These are phyloP conservation scores for Periconia sp. DNA, from an alignment of 2,329 filamentous ascomycete species.

Conservation along the genomic window DNA sequence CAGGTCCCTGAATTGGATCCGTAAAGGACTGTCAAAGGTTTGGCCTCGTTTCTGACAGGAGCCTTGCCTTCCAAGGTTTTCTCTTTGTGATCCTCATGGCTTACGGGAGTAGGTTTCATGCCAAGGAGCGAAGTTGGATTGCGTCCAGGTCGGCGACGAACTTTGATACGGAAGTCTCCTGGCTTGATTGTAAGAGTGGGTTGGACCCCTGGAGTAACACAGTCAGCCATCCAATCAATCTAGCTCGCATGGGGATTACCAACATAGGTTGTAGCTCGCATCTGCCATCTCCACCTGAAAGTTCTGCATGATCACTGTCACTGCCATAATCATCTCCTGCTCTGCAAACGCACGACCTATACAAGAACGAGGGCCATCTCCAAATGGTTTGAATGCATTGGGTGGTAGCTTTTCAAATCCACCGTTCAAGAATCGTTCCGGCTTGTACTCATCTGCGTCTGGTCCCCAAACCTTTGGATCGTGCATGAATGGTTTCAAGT, in stretches of 20 bases:
- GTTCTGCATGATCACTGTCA: slow-evolving; percentile 61
- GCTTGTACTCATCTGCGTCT: slow-evolving; percentile 60
- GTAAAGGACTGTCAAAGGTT: slow-evolving; percentile 67
- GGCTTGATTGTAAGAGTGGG: slow-evolving; percentile 65
- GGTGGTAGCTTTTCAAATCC: slow-evolving; percentile 56
- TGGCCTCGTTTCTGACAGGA: slow-evolving; percentile 13
- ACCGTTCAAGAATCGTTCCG: slow-evolving; percentile 72
- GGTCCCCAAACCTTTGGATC: slow-evolving; percentile 11
- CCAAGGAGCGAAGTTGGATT: slow-evolving; percentile 8
- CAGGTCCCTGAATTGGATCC: slow-evolving; percentile 77
- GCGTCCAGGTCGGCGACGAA: slow-evolving; percentile 12
- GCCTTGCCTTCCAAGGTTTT: neutral
- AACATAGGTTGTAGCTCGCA: slow-evolving; percentile 57
- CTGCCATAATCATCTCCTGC: slow-evolving; percentile 59
- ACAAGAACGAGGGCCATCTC: slow-evolving; percentile 69
- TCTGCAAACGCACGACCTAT: slow-evolving; percentile 74
- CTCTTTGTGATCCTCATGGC: neutral
- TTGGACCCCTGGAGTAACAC: slow-evolving; percentile 40
- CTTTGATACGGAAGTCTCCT: slow-evolving; percentile 62
- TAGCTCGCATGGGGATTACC: neutral
- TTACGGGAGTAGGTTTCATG: slow-evolving; percentile 3
- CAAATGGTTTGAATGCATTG: slow-evolving; percentile 59
- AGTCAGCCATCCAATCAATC: neutral
- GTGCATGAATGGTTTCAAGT: slow-evolving; percentile 11
- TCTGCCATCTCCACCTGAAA: slow-evolving; percentile 68